Base-by-base conservation (phyloP, 2,329 filamentous ascomycete genomes). In the Tolypocladium paradoxum region DNA sequence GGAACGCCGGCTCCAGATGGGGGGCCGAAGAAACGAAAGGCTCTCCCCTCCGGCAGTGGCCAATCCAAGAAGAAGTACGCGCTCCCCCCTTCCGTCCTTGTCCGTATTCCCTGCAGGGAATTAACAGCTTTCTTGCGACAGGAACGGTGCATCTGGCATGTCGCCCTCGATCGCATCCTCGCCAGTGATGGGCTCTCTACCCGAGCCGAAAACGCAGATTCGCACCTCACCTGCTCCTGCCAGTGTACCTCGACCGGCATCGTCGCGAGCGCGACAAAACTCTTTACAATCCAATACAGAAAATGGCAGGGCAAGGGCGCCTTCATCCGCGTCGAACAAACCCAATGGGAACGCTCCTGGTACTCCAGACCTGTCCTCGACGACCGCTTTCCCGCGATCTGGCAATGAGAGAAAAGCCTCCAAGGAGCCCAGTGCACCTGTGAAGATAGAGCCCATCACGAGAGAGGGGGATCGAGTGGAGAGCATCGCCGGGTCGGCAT, bases 21-120 rank as follows among this genome's bases (percentile, higher is more conserved):
- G 6, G 43, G 75, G 34, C 84, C 85, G 54, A 92, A 91, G 72
- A 90, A 79, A 73, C 82, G 70, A 71, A 91, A 77, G 76, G 87
- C 73, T 58, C 73, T 78, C 55, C 82, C 72, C 54, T 78, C 81
- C 2, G 79, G 81, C 4, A 88, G 88, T 59, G 77, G 82, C n/a
- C 82, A 83, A 59, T 68, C 82, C 33, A 91, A 92, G 72, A 95
- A 91, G 73, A 92, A 83, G 87, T 88, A 77, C 63, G 77, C 72
- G 9, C 31, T 38, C 27, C 24, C 36, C 46, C 8, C 29, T 33
- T 3, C 12, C 18, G 29, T 49, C n/a, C 24, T 37, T 47, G 16
- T n/a, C n/a, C 46, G 8, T 12, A 33, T 36, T 36, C n/a, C 16
- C 2, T 35, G 24, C 2, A 11, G 51, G 36, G 16, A n/a, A 50